phyloP scores from a whole-genome alignment of 2,329 filamentous ascomycete genomes.

The Septoria petroselini region DNA sequence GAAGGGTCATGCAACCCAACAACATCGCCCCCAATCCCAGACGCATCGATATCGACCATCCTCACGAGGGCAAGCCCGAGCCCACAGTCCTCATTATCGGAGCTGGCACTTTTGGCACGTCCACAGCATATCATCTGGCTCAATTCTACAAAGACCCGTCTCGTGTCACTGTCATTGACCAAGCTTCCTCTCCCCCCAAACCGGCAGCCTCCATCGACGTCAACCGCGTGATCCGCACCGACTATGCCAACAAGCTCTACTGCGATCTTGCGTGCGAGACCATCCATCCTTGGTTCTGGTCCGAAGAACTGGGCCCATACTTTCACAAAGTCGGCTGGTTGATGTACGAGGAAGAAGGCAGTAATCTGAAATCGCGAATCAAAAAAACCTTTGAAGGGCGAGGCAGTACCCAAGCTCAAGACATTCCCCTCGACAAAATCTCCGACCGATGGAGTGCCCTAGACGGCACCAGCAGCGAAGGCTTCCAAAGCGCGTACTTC shows the following conservation, averaged over 20 bases:
- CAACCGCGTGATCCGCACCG: constrained; percentile 36
- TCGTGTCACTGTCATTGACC: constrained; percentile 58
- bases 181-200: constrained; percentile 50
- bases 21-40: constrained; percentile 15
- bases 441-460: constrained; percentile 43
- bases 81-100: constrained; percentile 28
- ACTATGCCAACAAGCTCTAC: constrained; percentile 34
- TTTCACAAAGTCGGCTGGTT: constrained; percentile 62
- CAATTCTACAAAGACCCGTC: constrained; percentile 49
- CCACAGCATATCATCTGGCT: constrained; percentile 34
- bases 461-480: constrained; percentile 38
- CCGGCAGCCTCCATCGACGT: constrained; percentile 38
- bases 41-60: constrained; percentile 21
- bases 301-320: constrained; percentile 37
- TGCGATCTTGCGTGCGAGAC: constrained; percentile 40
- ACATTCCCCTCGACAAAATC: constrained; percentile 46
- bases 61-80: constrained; percentile 20
- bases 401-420: constrained; percentile 40
- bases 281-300: constrained; percentile 40
- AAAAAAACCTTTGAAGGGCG: constrained; percentile 53
- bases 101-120: constrained; percentile 30
- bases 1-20: constrained; percentile 14
- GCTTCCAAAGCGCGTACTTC: constrained; percentile 46
- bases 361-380: constrained; percentile 44
- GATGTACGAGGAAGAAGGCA: constrained; percentile 48